A percentile compares a stretch with the other conserved stretches of the same genome.
phyloP scores from a whole-genome alignment of 148 eudicot species.

The Hydrangea macrophylla region DNA sequence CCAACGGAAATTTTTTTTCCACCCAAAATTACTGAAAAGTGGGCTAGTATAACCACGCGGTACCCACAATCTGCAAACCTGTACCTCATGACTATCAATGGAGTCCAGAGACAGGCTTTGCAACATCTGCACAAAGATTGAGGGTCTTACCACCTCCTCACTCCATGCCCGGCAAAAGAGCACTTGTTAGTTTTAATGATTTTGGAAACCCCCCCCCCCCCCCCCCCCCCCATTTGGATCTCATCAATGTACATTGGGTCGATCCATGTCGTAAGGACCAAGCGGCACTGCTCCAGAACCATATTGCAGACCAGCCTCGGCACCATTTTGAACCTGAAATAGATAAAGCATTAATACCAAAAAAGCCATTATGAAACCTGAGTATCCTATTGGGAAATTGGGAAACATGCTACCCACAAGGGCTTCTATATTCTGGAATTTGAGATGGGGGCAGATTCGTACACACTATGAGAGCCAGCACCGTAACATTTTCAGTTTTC shows the following conservation, averaged over 20 bases:
- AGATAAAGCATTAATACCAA: slow-evolving; percentile 6
- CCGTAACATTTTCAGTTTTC: too few species aligned
- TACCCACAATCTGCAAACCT: not conserved
- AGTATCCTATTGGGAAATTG: not conserved
- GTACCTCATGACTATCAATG: not conserved
- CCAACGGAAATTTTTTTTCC: too few species aligned
- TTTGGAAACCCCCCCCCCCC: too few species aligned
- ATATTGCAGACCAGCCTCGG: slow-evolving; percentile 18
- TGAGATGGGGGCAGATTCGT: too few species aligned
- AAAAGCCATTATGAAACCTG: not conserved
- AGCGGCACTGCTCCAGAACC: slow-evolving; percentile 19
- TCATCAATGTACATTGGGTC: slow-evolving; percentile 21
- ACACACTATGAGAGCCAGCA: too few species aligned
- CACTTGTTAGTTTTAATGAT: not conserved
- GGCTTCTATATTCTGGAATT: not conserved
- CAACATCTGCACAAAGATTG: not conserved
- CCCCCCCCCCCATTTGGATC: not conserved
- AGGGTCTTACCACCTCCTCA: not conserved
- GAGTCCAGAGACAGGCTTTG: not conserved
- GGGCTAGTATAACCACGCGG: not conserved
- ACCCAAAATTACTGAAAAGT: not conserved
- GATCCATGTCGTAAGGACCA: slow-evolving; percentile 24
- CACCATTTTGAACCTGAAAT: slow-evolving; percentile 23
- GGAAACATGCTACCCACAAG: not conserved
- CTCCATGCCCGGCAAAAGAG: not conserved